Evolutionary conservation across 1,284 basidiomycete species (phyloP).

Genomic region (Phellinidium pouzarii): DNA sequence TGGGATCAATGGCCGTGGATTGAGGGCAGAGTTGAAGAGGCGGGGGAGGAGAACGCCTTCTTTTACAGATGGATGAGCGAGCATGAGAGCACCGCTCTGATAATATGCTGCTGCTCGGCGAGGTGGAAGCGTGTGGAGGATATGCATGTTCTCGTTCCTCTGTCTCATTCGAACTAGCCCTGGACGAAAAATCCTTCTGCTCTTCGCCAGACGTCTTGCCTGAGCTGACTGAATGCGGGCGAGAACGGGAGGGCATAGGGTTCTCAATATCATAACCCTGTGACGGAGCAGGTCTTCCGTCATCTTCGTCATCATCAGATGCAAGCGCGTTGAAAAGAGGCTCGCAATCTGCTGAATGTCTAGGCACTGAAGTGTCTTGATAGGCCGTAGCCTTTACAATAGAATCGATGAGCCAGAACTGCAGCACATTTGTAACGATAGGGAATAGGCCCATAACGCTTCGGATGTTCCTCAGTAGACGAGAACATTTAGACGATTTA

Average conservation of each 20-base stretch:
- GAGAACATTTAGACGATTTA: constrained; percentile 4
- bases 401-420: constrained; percentile 86
- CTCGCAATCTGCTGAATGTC: constrained; percentile 38
- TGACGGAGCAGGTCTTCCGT: constrained; percentile 24
- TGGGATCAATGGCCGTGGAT: neutral
- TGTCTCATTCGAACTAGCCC: constrained; percentile 4
- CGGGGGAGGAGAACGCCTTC: constrained; percentile 26
- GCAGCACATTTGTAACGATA: constrained; percentile 85
- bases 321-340: constrained; percentile 45
- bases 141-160: constrained; percentile 16
- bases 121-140: constrained; percentile 15
- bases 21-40: constrained; percentile 23
- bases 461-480: constrained; percentile 14
- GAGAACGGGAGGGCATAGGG: constrained; percentile 30
- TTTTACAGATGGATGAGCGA: constrained; percentile 7
- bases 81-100: neutral
- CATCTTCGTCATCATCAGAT: constrained; percentile 54
- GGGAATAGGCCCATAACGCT: constrained; percentile 83
- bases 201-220: constrained; percentile 25
- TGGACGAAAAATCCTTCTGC: constrained; percentile 25
- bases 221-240: constrained; percentile 25
- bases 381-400: constrained; percentile 65
- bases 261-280: constrained; percentile 42
- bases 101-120: constrained; percentile 1
- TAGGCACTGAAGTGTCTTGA: constrained; percentile 30